Percentiles rank a stretch among this genome's conserved stretches.
These are phyloP conservation scores for Taxawa tesnikishii DNA, from an alignment of 2,329 filamentous ascomycete species.

Conservation along the genomic window DNA sequence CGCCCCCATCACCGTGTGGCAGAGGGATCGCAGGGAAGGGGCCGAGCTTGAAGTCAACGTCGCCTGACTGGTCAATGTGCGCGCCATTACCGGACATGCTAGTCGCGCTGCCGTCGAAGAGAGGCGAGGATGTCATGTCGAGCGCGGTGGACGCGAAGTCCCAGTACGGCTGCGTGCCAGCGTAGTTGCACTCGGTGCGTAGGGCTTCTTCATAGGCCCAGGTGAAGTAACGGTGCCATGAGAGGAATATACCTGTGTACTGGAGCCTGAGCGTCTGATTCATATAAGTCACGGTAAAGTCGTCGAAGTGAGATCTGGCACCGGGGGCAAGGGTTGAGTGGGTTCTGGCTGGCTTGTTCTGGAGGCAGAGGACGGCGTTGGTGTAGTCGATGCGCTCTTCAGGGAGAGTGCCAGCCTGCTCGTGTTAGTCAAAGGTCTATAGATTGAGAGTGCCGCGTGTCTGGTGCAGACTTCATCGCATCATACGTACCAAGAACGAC, in stretches of 20 bases:
- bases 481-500: conserved; percentile 10
- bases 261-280: conserved; percentile 20
- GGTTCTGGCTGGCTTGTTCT: conserved; percentile 13
- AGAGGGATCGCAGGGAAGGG: conserved; percentile 21
- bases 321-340: conserved; percentile 16
- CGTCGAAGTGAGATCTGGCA: conserved; percentile 17
- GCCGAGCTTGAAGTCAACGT: conserved; percentile 12
- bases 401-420: conserved; percentile 7
- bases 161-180: conserved; percentile 23
- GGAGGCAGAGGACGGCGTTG: conserved; percentile 17
- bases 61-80: background rate
- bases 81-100: conserved; percentile 21
- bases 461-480: conserved; percentile 9
- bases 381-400: conserved; percentile 18
- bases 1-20: conserved; percentile 42
- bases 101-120: conserved; percentile 44
- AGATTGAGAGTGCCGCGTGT: background rate
- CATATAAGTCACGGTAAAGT: conserved; percentile 14
- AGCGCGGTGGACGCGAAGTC: conserved; percentile 13
- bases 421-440: background rate
- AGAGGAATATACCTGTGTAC: conserved; percentile 19
- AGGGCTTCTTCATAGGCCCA: conserved; percentile 32
- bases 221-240: conserved; percentile 31
- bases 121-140: conserved; percentile 31
- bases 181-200: conserved; percentile 29